Evolutionary conservation across 2,329 filamentous ascomycete species (phyloP).

Genomic region (Hirsutella thompsonii): DNA sequence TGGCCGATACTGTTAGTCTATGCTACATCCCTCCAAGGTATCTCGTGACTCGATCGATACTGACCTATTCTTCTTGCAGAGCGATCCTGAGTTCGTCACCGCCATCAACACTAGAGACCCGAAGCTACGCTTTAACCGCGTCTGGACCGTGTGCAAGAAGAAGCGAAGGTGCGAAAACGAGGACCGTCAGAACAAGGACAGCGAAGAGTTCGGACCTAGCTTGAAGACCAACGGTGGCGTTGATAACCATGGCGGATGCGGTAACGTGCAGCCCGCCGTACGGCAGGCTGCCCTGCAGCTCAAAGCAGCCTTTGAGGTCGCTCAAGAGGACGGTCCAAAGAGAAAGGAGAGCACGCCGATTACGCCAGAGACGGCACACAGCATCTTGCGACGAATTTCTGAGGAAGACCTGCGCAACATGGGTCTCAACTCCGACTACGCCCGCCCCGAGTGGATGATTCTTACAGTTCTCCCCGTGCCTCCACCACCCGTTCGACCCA

Average conservation of each 20-base stretch:
- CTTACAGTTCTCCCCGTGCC: conserved; percentile 90
- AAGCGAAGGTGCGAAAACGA: conserved; percentile 78
- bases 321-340: conserved; percentile 54
- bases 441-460: conserved; percentile 96
- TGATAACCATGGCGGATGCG: conserved; percentile 74
- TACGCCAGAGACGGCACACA: conserved; percentile 71
- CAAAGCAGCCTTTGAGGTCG: conserved; percentile 56
- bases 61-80: conserved; percentile 50
- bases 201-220: conserved; percentile 51
- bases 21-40: conserved; percentile 40
- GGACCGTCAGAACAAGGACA: conserved; percentile 52
- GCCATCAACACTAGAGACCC: conserved; percentile 80
- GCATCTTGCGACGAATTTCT: conserved; percentile 75
- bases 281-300: conserved; percentile 78
- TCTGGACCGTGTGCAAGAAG: conserved; percentile 86
- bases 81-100: conserved; percentile 68
- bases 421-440: conserved; percentile 88
- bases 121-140: conserved; percentile 84
- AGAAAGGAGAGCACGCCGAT: conserved; percentile 70
- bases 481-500: conserved; percentile 87
- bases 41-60: conserved; percentile 37
- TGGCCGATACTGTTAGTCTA: conserved; percentile 93
- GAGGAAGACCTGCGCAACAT: conserved; percentile 74
- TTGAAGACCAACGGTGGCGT: conserved; percentile 34
- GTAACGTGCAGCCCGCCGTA: conserved; percentile 79